Percentiles rank a stretch among this genome's conserved stretches.
These are phyloP conservation scores for Acorus calamus DNA, from an alignment of 106 monocot genomes.

Conservation along the genomic window DNA sequence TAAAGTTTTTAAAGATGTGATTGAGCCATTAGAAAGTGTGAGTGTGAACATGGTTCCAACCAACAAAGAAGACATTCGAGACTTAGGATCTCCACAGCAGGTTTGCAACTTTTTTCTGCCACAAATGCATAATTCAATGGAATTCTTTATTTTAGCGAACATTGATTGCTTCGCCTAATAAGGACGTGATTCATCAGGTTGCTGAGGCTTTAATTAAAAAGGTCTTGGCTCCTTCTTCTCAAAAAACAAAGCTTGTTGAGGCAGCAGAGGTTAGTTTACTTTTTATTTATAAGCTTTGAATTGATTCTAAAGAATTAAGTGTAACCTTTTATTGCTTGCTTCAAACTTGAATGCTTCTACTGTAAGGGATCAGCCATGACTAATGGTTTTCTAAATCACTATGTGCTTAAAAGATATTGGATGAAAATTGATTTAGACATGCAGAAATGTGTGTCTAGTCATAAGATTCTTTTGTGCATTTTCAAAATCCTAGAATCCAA, in stretches of 20 bases:
- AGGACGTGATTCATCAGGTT: slow-evolving; percentile 34
- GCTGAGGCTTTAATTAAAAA: slow-evolving; percentile 60
- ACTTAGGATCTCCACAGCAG: slow-evolving; percentile 79
- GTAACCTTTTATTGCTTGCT: background rate
- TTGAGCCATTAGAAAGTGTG: slow-evolving; percentile 91
- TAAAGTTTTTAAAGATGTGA: slow-evolving; percentile 95
- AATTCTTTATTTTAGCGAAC: background rate
- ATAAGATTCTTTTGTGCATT: too few relatives aligned
- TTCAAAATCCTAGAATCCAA: too few relatives aligned
- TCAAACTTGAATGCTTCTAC: too few relatives aligned
- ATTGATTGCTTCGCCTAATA: background rate
- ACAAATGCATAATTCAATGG: background rate
- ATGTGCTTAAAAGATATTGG: too few relatives aligned
- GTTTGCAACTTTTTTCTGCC: slow-evolving; percentile 10
- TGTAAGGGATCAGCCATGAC: too few relatives aligned
- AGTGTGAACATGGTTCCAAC: slow-evolving; percentile 73
- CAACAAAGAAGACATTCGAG: slow-evolving; percentile 60
- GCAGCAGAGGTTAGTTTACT: slow-evolving; percentile 69
- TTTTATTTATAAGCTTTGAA: background rate
- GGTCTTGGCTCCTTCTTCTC: slow-evolving; percentile 69
- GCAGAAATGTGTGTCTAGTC: too few relatives aligned
- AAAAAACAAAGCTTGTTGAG: slow-evolving; percentile 81
- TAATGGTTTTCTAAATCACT: too few relatives aligned
- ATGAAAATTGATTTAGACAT: too few relatives aligned
- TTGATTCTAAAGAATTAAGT: background rate